Conservation (phyloP, 2,329 filamentous ascomycete genomes). For the Myriangium duriaei region DNA sequence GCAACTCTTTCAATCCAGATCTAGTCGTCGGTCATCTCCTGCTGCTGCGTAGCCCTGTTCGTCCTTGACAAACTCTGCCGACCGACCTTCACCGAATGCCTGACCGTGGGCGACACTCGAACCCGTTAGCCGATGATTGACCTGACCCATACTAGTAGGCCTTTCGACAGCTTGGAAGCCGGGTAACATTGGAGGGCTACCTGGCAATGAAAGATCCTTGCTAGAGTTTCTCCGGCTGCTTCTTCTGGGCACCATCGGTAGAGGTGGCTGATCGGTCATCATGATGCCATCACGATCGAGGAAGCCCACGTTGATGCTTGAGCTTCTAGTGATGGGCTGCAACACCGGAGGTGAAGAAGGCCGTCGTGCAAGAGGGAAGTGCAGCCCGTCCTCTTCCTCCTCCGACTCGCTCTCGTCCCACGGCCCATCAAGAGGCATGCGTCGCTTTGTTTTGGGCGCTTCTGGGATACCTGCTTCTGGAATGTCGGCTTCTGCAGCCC, state of each 20-base stretch:
- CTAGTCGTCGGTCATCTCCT: no score
- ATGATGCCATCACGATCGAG: slow-evolving; percentile 1
- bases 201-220: not conserved
- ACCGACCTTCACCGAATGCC: no score
- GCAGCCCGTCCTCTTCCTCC: slow-evolving; percentile 1
- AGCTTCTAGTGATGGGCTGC: slow-evolving; percentile 10
- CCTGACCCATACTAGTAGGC: slow-evolving; percentile 12
- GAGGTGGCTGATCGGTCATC: not conserved
- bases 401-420: slow-evolving; percentile 10
- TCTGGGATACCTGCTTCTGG: slow-evolving; percentile 6
- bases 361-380: not conserved
- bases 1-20: no score
- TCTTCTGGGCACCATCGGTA: slow-evolving; percentile 1
- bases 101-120: no score
- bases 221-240: slow-evolving; percentile 7
- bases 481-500: slow-evolving; percentile 13
- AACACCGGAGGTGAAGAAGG: slow-evolving; percentile 9
- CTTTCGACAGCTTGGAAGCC: slow-evolving; percentile 6
- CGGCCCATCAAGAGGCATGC: slow-evolving; percentile 10
- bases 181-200: slow-evolving; percentile 1
- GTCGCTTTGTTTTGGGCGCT: slow-evolving; percentile 9
- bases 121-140: slow-evolving; percentile 11
- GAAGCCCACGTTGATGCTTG: slow-evolving; percentile 11
- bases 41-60: no score
- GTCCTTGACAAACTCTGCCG: no score